phyloP scores from a whole-genome alignment of 106 monocot genomes.

The Alisma plantagoaquatica region DNA sequence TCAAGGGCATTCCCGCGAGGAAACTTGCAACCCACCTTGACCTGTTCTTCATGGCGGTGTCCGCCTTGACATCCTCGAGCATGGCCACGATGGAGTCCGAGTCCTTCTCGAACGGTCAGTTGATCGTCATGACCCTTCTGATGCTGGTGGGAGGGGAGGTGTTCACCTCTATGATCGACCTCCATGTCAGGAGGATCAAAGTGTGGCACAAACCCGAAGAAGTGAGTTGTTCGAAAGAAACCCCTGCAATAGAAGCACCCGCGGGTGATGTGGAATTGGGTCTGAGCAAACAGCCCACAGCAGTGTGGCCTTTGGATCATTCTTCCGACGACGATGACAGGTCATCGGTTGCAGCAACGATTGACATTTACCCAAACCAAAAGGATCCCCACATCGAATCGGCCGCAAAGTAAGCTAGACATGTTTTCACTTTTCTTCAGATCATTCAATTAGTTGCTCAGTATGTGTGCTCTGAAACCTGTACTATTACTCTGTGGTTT shows the following conservation, averaged over 20 bases:
- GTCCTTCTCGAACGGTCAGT: constrained; percentile 34
- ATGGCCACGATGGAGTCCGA: constrained; percentile 39
- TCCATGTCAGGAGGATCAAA: constrained; percentile 17
- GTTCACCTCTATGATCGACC: constrained; percentile 43
- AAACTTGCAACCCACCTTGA: constrained; percentile 15
- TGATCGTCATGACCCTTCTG: constrained; percentile 30
- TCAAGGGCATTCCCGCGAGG: constrained; percentile 15
- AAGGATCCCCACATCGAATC: neutral
- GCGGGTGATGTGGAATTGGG: no score
- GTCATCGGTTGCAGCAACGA: no score
- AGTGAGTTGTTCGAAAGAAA: no score
- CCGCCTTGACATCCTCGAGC: constrained; percentile 48
- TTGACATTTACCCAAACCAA: neutral
- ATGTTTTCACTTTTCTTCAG: no score
- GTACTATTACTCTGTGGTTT: no score
- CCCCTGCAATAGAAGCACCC: no score
- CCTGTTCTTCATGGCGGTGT: constrained; percentile 41
- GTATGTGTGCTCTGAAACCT: no score
- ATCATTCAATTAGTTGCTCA: no score
- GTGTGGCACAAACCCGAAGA: neutral
- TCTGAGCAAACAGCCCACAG: neutral
- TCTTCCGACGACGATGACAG: no score
- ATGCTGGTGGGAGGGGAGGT: constrained; percentile 52
- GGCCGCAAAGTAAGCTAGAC: no score
- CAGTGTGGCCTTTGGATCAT: neutral